Evolutionary conservation across 1,284 basidiomycete species (phyloP).

Genomic region (Malassezia globosa): DNA sequence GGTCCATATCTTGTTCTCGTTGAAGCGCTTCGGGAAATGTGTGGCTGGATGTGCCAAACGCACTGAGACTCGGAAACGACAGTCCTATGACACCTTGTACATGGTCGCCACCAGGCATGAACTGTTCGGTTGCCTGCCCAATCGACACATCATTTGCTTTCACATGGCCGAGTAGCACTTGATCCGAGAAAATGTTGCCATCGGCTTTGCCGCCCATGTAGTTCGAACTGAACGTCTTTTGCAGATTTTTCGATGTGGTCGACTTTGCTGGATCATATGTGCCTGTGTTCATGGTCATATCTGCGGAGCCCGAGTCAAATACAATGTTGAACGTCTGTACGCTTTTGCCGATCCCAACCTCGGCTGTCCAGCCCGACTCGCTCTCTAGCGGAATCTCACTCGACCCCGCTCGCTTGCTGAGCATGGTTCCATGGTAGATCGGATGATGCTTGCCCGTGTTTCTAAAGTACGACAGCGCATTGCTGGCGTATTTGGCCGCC

Average conservation of each 20-base stretch:
- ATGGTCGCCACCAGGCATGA: slow-evolving; percentile 35
- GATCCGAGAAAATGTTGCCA: slow-evolving; percentile 54
- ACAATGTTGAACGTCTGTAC: too few relatives aligned
- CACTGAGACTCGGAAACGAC: slow-evolving; percentile 33
- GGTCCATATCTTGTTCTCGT: slow-evolving; percentile 18
- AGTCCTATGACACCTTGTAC: slow-evolving; percentile 46
- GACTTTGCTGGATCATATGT: slow-evolving; percentile 27
- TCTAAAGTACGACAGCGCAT: too few relatives aligned
- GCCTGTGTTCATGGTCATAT: slow-evolving; percentile 33
- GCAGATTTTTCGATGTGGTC: slow-evolving; percentile 23
- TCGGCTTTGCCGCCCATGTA: slow-evolving; percentile 56
- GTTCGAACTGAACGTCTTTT: slow-evolving; percentile 49
- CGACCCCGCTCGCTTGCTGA: too few relatives aligned
- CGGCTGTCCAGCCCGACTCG: too few relatives aligned
- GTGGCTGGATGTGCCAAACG: slow-evolving; percentile 25
- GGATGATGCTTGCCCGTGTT: too few relatives aligned
- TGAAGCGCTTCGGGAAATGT: slow-evolving; percentile 28
- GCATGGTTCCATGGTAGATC: too few relatives aligned
- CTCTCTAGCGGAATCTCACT: too few relatives aligned
- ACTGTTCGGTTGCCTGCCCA: slow-evolving; percentile 39
- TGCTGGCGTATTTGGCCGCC: too few relatives aligned
- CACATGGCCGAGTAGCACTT: slow-evolving; percentile 48
- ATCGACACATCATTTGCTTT: slow-evolving; percentile 41
- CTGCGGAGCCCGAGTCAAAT: slow-evolving; percentile 42
- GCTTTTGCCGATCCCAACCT: too few relatives aligned